phyloP scores from a whole-genome alignment of 139 green algal species.

The Coccomyxa sp. region DNA sequence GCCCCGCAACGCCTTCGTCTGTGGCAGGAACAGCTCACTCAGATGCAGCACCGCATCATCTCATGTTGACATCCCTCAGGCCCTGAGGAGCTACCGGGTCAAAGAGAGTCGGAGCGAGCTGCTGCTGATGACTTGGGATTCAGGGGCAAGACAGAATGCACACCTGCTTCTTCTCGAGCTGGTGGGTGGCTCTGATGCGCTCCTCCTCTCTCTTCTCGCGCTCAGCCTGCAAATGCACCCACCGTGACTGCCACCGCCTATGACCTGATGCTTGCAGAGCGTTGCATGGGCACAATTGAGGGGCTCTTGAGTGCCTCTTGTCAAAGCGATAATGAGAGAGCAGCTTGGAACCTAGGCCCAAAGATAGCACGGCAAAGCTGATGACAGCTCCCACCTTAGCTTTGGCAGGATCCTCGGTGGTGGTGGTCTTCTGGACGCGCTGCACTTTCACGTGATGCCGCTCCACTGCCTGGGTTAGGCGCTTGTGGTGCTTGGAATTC shows the following conservation, averaged over 20 bases:
- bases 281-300: not conserved
- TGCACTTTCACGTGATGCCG: slow-evolving; percentile 29
- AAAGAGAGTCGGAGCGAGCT: not conserved
- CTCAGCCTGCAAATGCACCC: slow-evolving; percentile 27
- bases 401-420: slow-evolving; percentile 33
- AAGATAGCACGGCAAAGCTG: not conserved
- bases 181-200: slow-evolving; percentile 32
- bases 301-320: not conserved
- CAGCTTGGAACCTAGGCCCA: not conserved
- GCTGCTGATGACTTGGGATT: not conserved
- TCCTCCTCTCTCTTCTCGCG: slow-evolving; percentile 33
- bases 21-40: not conserved
- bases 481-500: slow-evolving; percentile 53
- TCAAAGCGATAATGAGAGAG: not conserved
- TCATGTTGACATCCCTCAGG: not conserved
- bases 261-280: not conserved
- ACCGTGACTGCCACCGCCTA: not conserved
- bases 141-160: too few species aligned
- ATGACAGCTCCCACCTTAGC: not conserved
- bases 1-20: slow-evolving; percentile 34
- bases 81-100: too few species aligned
- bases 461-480: slow-evolving; percentile 43
- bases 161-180: slow-evolving; percentile 21
- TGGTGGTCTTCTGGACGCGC: slow-evolving; percentile 30
- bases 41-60: not conserved